Conservation (phyloP, 805 yeast species). For the Phaffomyces opuntiae region DNA sequence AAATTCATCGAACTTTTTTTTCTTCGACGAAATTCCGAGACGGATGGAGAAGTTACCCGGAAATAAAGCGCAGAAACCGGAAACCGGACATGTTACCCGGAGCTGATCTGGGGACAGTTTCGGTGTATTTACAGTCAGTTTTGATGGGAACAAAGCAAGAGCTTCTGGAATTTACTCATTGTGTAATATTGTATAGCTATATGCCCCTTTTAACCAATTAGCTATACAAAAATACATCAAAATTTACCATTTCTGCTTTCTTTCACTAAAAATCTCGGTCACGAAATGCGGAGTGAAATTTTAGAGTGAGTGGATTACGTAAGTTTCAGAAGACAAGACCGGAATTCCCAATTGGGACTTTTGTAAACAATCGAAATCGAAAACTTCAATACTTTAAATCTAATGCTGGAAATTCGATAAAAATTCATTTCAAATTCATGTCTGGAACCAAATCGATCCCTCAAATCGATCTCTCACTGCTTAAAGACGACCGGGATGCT, state of each 20-base stretch:
- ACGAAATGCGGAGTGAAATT: neutral
- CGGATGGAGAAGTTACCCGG: constrained; percentile 1
- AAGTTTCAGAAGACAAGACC: neutral
- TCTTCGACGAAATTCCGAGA: neutral
- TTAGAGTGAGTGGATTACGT: too few species aligned
- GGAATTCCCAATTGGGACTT: neutral
- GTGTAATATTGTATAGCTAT: too few species aligned
- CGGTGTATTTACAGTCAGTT: too few species aligned
- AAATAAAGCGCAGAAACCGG: neutral
- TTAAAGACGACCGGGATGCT: constrained; percentile 2
- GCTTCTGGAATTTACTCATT: too few species aligned
- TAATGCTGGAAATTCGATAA: neutral
- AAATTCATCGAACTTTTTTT: constrained; percentile 3
- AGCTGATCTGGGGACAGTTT: neutral
- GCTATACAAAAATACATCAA: too few species aligned
- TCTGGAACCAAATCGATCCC: constrained; percentile 9
- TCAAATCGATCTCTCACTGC: constrained; percentile 10
- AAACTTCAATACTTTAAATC: neutral
- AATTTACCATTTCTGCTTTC: too few species aligned
- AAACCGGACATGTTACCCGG: neutral
- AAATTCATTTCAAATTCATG: neutral
- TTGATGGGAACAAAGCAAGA: too few species aligned
- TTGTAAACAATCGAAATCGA: neutral
- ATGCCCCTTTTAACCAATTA: too few species aligned
- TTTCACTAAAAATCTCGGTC: neutral